Evolutionary conservation across 306 rosid species (phyloP), one percentile per base, ranked within the genome.

Genomic region (Vachellia pachyceras): DNA sequence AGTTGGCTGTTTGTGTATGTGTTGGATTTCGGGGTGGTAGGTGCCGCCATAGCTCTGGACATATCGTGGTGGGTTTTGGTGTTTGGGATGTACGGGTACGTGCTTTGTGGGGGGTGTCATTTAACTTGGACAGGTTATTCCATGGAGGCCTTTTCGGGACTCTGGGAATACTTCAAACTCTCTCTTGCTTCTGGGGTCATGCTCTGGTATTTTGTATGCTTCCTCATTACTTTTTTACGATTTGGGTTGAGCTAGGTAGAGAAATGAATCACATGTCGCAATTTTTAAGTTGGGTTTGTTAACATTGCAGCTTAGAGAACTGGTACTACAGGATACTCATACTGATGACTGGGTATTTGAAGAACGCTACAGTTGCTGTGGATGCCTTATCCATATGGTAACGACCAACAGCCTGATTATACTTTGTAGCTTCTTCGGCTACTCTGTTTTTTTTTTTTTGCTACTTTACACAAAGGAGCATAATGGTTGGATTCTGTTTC

Each of bases 11-110:
- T 57, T 9, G 33, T 55, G 10, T 55, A 55, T 7, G 63, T 55
- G 11, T 20, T n/a, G 25, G 29, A 55, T 55, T 55, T 55, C 20
- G 63, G 63, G 29, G 63, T 55, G 29, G 64, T 22, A 10, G 64
- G 64, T 20, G 64, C 35, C 5, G 64, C 64, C 64, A 22, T 57
- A 20, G 64, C 64, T 57, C 29, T 57, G 5, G 64, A 57, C 64
- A 57, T 57, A 22, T 57, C 64, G 64, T 57, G 64, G 64, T 57
- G 64, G 64, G 64, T 57, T 0, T 57, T 57, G 64, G 64, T n/a
- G 64, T 2, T 57, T 22, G 64, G 64, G 64, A 57, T 57, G 64
- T 57, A 57, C 1, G 64, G 35, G 5, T 57, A 57, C 64, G 5
- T 57, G 14, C 35, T n/a, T 22, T 57, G 29, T 57, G 64, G 64